A percentile compares a stretch with the other conserved stretches of the same genome.
These are phyloP conservation scores for Kodamaea kaohsiungensis DNA, from an alignment of 805 yeast genomes.

Conservation along the genomic window DNA sequence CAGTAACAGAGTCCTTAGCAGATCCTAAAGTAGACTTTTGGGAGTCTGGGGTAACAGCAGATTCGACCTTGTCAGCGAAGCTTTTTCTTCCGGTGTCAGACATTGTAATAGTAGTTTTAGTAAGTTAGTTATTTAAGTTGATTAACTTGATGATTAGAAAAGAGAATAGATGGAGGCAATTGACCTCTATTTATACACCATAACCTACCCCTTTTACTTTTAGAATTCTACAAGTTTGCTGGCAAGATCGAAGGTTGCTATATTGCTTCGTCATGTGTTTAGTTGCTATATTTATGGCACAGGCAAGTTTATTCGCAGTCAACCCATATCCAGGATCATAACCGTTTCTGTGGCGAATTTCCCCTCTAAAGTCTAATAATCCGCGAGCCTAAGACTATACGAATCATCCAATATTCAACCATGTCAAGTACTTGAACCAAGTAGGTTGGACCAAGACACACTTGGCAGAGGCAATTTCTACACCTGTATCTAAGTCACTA, in stretches of 20 bases:
- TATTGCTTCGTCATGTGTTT: constrained; percentile 2
- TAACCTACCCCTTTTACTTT: not conserved
- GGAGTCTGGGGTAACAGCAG: constrained; percentile 44
- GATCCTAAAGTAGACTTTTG: constrained; percentile 40
- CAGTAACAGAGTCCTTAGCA: constrained; percentile 39
- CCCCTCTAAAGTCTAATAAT: not conserved
- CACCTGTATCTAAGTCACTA: constrained; percentile 42
- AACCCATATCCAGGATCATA: not conserved
- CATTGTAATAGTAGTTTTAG: constrained; percentile 24
- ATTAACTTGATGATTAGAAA: not conserved
- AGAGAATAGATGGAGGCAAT: not conserved
- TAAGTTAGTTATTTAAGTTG: not conserved
- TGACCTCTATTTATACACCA: constrained; percentile 2
- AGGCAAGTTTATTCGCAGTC: not conserved
- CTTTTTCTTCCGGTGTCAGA: constrained; percentile 46
- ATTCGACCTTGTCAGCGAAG: constrained; percentile 37
- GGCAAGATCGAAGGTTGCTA: not conserved
- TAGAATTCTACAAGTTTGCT: not conserved
- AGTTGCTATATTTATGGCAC: not conserved
- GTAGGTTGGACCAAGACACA: constrained; percentile 83
- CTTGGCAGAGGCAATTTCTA: constrained; percentile 56
- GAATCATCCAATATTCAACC: constrained; percentile 24
- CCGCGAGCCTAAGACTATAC: not conserved
- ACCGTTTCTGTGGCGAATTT: not conserved
- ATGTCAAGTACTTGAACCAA: constrained; percentile 76